Base-by-base conservation (phyloP, 2,329 filamentous ascomycete species). In the Cladosporium sp. region DNA sequence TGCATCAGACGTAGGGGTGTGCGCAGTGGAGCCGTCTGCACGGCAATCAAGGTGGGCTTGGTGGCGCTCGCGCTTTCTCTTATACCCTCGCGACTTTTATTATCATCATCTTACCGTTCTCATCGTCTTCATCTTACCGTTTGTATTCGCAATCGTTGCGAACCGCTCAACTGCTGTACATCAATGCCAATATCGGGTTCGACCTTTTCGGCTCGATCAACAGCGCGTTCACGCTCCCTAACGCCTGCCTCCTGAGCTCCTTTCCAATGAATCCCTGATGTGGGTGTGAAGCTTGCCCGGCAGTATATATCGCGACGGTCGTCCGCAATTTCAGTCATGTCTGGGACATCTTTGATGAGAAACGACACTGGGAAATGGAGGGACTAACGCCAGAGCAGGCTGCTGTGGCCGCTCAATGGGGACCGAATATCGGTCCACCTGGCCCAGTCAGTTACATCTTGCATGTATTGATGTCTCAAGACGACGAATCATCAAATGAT, bases 61-160 rank as follows among this genome's bases (percentile, higher is more conserved):
- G n/a, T 38, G 35, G 46, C 37, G 46, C 46, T n/a, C 16, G 38
- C 38, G 46, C 31, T 10, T 28, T 50, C 40, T 50, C 46, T 50
- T 50, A 50, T 50, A 50, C 31, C 46, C 40, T 16, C 19, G 34
- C 10, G 46, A 10, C 46, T 50, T 50, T 43, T 37, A 50, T 50
- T 50, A 50, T 50, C 31, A 50, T 43, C 41, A 50, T 50, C 46
- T 50, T 50, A 50, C 46, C 46, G 46, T 50, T 50, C 46, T 43
- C 32, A 50, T 40, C 46, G 46, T 50, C 46, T 50, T 50, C 38
- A 50, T 50, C 38, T 43, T 50, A 50, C 46, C 46, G 46, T 43
- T 50, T 35, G 40, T 38, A 11, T 33, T 50, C 31, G 13, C 18
- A 50, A 38, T 22, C 38, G 38, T n/a, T 35, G 37, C 34, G 46